Evolutionary conservation across 2,329 filamentous ascomycete genomes (phyloP).

Genomic region (Neopestalotiopsis sp.): DNA sequence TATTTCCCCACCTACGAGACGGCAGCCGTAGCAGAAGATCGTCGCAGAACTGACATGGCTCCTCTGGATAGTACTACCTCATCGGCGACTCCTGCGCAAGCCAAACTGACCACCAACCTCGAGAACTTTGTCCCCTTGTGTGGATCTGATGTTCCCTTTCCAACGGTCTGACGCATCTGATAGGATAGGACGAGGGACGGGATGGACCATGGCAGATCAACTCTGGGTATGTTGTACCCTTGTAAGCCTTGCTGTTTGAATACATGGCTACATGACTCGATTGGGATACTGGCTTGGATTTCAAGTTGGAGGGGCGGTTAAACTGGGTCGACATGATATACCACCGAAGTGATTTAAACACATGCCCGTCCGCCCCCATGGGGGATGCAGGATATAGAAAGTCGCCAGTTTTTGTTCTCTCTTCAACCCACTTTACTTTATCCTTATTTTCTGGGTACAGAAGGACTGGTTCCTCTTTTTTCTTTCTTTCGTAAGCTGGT

Average conservation of each 20-base stretch:
- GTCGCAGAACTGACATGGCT: slow-evolving; percentile 15
- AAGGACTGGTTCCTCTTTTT: slow-evolving; percentile 18
- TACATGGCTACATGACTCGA: background rate
- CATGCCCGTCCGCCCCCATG: background rate
- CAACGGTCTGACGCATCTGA: background rate
- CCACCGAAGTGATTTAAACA: background rate
- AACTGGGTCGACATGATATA: background rate
- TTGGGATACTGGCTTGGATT: background rate
- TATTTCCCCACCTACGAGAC: slow-evolving; percentile 19
- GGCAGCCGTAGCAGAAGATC: slow-evolving; percentile 21
- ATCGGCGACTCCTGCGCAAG: background rate
- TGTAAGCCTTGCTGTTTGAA: too few relatives aligned
- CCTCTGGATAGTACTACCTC: background rate
- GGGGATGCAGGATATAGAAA: background rate
- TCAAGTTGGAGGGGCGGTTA: background rate
- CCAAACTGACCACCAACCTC: background rate
- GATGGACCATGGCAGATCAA: background rate
- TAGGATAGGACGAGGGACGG: background rate
- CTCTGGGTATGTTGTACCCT: background rate
- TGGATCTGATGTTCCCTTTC: slow-evolving; percentile 11
- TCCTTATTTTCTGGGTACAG: slow-evolving; percentile 17
- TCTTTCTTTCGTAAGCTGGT: background rate
- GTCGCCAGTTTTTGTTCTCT: slow-evolving; percentile 14
- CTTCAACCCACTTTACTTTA: slow-evolving; percentile 16
- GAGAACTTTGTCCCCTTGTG: background rate